Conservation (phyloP, 2,329 filamentous ascomycete genomes). For the Bipolaris oryzae region DNA sequence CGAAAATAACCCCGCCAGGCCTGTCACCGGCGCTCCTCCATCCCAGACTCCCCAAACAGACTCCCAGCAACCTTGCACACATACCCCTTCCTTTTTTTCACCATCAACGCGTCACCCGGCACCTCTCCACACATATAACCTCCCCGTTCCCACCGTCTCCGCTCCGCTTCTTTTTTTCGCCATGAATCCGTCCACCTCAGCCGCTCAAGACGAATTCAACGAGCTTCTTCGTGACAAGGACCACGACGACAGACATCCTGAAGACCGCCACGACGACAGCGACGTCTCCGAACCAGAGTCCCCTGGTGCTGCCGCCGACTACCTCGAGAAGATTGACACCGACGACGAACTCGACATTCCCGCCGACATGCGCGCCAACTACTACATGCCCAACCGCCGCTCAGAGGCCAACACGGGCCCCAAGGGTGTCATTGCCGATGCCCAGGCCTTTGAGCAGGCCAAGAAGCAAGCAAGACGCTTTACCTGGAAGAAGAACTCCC, state of each 20-base stretch:
- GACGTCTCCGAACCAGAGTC: conserved; percentile 63
- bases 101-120: conserved; percentile 12
- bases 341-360: conserved; percentile 54
- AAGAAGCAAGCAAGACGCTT: conserved; percentile 46
- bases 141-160: conserved; percentile 11
- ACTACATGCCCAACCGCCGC: conserved; percentile 65
- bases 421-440: conserved; percentile 86
- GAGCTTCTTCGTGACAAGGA: conserved; percentile 57
- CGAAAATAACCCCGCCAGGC: conserved; percentile 27
- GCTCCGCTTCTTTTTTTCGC: conserved; percentile 26
- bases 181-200: conserved; percentile 49
- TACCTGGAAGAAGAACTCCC: conserved; percentile 40
- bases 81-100: conserved; percentile 13
- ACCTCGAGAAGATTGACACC: conserved; percentile 66
- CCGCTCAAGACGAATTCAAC: conserved; percentile 60
- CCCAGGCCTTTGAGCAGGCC: conserved; percentile 75
- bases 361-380: conserved; percentile 62
- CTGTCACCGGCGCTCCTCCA: conserved; percentile 13
- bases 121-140: conserved; percentile 34
- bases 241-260: conserved; percentile 52
- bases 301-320: conserved; percentile 55
- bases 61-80: conserved; percentile 13
- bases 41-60: conserved; percentile 9
- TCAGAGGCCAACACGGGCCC: conserved; percentile 76
- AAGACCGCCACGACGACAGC: conserved; percentile 62